Base-by-base conservation (phyloP, 495 filamentous ascomycete genomes). In the Hypoxylon perforatum region DNA sequence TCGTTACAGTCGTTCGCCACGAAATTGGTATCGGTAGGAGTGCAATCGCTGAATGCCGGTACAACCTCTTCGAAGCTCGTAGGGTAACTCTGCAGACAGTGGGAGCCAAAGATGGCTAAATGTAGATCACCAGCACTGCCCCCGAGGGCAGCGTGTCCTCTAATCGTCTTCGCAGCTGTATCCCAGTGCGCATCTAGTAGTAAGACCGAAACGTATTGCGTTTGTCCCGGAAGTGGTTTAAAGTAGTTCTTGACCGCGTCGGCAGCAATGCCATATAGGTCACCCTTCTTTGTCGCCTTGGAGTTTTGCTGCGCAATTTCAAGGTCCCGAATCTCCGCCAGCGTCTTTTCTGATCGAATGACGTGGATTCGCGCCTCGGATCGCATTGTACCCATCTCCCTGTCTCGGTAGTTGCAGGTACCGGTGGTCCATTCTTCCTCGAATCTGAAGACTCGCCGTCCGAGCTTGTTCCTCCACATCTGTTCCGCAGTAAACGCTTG, bases 401-500 rank as follows among this genome's bases (percentile, higher is more conserved):
- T 77, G 76, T 97, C 93, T 30, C 90, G 86, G 61, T 84, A 83
- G 39, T 88, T 92, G 47, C 91, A 81, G 12, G 88, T 90, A 14
- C 92, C 92, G 0, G 86, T 86, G 57, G 92, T 91, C 94, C 94
- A 97, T 67, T 94, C 92, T 75, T 97, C 94, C 55, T 97, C 94
- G 65, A 94, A 92, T 41, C 93, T 83, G 73, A 97, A 97, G 45
- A 87, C 91, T 19, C 94, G 86, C 22, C 94, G 85, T 2, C 92
- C 92, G 53, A 97, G 85, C 45, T 87, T 89, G 75, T 94, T 90
- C 59, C 92, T 91, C 75, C 86, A 90, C 93, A 97, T 97, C 73
- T 97, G 93, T 72, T 97, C 93, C 11, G 91, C 92, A 0, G 94
- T 97, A 71, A 95, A 97, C 7, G 93, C 92, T 74, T 97, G 94